Evolutionary conservation across 75 land plant genomes (phyloP), one percentile per base, ranked within the genome.

Genomic region (Selaginella moellendorffii): DNA sequence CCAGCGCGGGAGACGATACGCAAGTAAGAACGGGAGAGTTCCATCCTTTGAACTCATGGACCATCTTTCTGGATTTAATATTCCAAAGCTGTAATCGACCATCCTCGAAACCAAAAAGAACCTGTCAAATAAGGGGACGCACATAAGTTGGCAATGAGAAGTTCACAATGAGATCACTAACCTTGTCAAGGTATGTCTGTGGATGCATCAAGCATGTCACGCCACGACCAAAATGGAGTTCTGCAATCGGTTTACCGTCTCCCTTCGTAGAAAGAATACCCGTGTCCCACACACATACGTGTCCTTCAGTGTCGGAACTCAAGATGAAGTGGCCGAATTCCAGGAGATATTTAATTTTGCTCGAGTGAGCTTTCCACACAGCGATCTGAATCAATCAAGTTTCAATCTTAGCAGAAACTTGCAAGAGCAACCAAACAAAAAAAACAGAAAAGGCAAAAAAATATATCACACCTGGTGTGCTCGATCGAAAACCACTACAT

Each of bases 401-500:
- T 23, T 61, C 26, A 2, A 2, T 2, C 27, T 24, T 8, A 61
- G 9, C 2, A 9, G 8, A 5, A 54, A 19, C n/a, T 20, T 20
- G 23, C 58, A 19, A 54, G 63, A 18, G 8, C 23, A 19, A 19
- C 2, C 8, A 20, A 20, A 54, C 23, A 54, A 54, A 1, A 61
- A 8, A 29, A 23, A 1, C 26, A 61, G 23, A 54, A 8, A 18
- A 9, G n/a, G 23, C 19, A 21, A 1, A 2, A 21, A 18, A 18
- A 67, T 29, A 42, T 18, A 17, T 54, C 68, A 62, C 36, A 90
- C 97, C 87, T 86, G 90, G 22, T 82, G 90, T 63, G 90, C 82
- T 46, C 96, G 85, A 59, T 78, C 79, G 63, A 83, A 86, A n/a
- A 95, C 90, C 2, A 65, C 81, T 73, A 95, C 79, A 22, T 76